Conservation (phyloP, 78 protist genomes). For the Capsaspora owczarzaki region DNA sequence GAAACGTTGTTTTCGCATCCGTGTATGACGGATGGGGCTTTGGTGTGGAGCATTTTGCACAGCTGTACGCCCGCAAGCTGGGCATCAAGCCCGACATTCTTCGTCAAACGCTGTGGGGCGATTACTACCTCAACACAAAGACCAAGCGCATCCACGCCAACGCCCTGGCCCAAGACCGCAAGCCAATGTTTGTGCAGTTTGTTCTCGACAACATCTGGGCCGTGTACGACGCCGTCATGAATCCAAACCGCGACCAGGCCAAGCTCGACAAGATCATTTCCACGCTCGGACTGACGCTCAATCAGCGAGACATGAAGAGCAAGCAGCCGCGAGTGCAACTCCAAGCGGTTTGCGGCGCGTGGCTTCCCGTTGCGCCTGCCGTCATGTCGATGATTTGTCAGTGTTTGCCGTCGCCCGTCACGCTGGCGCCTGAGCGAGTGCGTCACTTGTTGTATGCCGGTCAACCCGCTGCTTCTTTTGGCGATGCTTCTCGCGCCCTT, state of each 20-base stretch:
- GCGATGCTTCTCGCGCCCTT: background rate
- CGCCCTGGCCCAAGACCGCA: constrained; percentile 28
- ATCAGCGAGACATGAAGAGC: background rate
- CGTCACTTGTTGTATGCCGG: background rate
- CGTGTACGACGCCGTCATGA: constrained; percentile 24
- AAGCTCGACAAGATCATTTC: constrained; percentile 45
- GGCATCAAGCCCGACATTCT: constrained; percentile 46
- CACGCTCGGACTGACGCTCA: constrained; percentile 42
- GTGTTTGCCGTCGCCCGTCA: constrained; percentile 8
- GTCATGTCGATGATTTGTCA: constrained; percentile 33
- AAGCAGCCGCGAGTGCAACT: background rate
- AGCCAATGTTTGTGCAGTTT: constrained; percentile 80
- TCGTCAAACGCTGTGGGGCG: constrained; percentile 85
- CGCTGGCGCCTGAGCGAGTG: background rate
- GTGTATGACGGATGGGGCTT: constrained; percentile 85
- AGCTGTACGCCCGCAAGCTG: constrained; percentile 32
- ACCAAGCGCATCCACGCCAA: background rate
- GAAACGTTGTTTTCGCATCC: constrained; percentile 89
- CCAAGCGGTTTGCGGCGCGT: constrained; percentile 39
- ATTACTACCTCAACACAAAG: constrained; percentile 45
- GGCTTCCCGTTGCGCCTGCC: constrained; percentile 79
- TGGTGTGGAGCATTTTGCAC: constrained; percentile 42
- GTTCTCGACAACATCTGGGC: constrained; percentile 73
- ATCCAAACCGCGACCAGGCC: constrained; percentile 30
- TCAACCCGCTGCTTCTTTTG: background rate